Base-by-base conservation (phyloP, 2,329 filamentous ascomycete genomes). In the Xylaria sp. region DNA sequence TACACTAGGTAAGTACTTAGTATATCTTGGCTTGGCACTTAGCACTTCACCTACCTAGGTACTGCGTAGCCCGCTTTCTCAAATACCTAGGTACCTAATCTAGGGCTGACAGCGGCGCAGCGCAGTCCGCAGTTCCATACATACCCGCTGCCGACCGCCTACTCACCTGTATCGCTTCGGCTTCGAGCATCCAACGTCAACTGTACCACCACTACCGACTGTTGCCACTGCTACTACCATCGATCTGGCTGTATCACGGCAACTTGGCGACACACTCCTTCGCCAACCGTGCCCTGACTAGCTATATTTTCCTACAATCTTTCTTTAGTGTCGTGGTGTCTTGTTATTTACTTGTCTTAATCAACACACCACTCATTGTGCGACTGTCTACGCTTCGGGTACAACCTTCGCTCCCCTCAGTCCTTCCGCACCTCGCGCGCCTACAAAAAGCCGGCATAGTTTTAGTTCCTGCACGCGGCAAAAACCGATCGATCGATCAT, bases 191-290 rank as follows among this genome's bases (percentile, higher is more conserved):
- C 54, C 41, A 43, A 19, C 46, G 25, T 37, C 44, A 23, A 52
- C 19, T 46, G 19, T 35, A 21, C 23, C 9, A 54, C 57, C 15
- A 38, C 29, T n/a, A n/a, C n/a, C n/a, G n/a, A n/a, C n/a, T n/a
- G n/a, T n/a, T n/a, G n/a, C n/a, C 11, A 21, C 37, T 8, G 13
- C 25, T n/a, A 10, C 40, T 7, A 48, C 37, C 44, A n/a, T 19
- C 8, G n/a, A 27, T 53, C 41, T 21, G 19, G 40, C 52, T 62
- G 54, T 48, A 62, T 54, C 54, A 29, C 41, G 5, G 35, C 48
- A 47, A 55, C 38, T 19, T 54, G 40, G 55, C 44, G 46, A 53
- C 53, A 60, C 52, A 13, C 59, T 48, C 55, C 38, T 57, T 57
- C 53, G 33, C 49, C 52, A 41, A 43, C 38, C n/a, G 33, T 40